Percentiles rank a stretch among this genome's conserved stretches.
Evolutionary conservation across 1,139 yeast genomes (phyloP).

Genomic region (Suhomyces chickasaworum): DNA sequence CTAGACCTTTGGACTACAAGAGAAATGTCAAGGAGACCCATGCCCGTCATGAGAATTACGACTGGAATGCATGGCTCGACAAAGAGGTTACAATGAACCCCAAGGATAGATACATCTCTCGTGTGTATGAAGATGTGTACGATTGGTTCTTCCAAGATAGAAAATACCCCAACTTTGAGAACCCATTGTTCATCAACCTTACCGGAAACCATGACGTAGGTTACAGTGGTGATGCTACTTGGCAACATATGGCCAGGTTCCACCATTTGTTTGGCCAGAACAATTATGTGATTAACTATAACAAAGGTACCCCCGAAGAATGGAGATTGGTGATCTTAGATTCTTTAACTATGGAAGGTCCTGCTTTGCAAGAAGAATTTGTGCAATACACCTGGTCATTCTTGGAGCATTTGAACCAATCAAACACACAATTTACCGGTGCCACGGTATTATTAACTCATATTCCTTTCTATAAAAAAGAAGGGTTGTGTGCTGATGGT

Average conservation of each 20-base stretch:
- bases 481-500: conserved; percentile 84
- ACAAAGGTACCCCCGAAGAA: conserved; percentile 60
- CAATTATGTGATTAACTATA: conserved; percentile 76
- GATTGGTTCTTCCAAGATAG: conserved; percentile 59
- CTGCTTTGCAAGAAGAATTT: conserved; percentile 76
- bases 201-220: conserved; percentile 98
- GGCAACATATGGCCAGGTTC: conserved; percentile 86
- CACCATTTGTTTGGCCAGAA: conserved; percentile 75
- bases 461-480: conserved; percentile 81
- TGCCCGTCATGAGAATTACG: conserved; percentile 49
- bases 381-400: conserved; percentile 71
- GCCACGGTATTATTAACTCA: conserved; percentile 85
- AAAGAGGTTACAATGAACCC: conserved; percentile 44
- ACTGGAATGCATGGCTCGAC: conserved; percentile 54
- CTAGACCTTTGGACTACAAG: conserved; percentile 53
- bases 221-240: conserved; percentile 91
- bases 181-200: conserved; percentile 71
- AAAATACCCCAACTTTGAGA: conserved; percentile 35
- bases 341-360: conserved; percentile 85
- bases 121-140: conserved; percentile 59
- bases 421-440: conserved; percentile 59
- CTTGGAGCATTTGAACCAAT: conserved; percentile 54
- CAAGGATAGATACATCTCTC: conserved; percentile 45
- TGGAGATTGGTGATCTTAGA: conserved; percentile 88
- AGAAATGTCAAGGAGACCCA: conserved; percentile 50